Evolutionary conservation across 2,329 filamentous ascomycete species (phyloP).

Genomic region (Dryadomyces quercivorus): DNA sequence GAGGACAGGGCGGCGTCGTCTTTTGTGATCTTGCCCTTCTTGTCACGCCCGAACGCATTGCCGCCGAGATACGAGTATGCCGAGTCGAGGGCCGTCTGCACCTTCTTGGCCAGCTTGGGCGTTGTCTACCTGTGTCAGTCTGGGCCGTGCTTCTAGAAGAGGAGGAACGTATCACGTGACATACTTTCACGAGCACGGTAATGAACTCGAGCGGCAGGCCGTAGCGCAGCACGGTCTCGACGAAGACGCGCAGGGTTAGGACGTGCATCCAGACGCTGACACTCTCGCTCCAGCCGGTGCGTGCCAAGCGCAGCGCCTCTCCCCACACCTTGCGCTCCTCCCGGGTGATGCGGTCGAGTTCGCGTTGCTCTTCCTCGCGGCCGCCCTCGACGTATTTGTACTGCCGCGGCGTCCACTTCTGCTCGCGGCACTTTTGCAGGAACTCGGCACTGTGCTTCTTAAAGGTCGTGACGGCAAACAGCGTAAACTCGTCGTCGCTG

Average conservation of each 20-base stretch:
- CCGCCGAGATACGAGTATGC: slow-evolving; percentile 87
- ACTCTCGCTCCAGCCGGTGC: slow-evolving; percentile 90
- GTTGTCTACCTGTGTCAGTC: slow-evolving; percentile 47
- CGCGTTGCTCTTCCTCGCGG: slow-evolving; percentile 75
- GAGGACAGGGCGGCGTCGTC: slow-evolving; percentile 70
- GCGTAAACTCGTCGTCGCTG: slow-evolving; percentile 76
- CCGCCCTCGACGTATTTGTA: slow-evolving; percentile 89
- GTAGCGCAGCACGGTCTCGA: slow-evolving; percentile 95
- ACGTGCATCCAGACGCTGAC: slow-evolving; percentile 96
- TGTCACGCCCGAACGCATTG: slow-evolving; percentile 87
- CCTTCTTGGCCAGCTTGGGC: slow-evolving; percentile 69
- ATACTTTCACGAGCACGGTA: slow-evolving; percentile 71
- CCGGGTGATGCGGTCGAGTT: slow-evolving; percentile 67
- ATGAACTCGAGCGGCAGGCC: slow-evolving; percentile 86
- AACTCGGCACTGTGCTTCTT: slow-evolving; percentile 86
- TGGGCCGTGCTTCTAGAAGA: slow-evolving; percentile 1
- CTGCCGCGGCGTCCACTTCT: slow-evolving; percentile 88
- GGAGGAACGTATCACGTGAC: slow-evolving; percentile 17
- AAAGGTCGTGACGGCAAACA: slow-evolving; percentile 85
- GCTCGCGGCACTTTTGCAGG: slow-evolving; percentile 79
- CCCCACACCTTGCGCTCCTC: slow-evolving; percentile 91
- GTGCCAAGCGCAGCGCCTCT: slow-evolving; percentile 73
- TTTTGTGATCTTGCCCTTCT: slow-evolving; percentile 82
- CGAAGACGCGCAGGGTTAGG: slow-evolving; percentile 81
- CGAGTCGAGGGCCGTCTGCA: slow-evolving; percentile 65